Evolutionary conservation across 805 yeast species (phyloP).

Genomic region (Kodamaea laetipori): DNA sequence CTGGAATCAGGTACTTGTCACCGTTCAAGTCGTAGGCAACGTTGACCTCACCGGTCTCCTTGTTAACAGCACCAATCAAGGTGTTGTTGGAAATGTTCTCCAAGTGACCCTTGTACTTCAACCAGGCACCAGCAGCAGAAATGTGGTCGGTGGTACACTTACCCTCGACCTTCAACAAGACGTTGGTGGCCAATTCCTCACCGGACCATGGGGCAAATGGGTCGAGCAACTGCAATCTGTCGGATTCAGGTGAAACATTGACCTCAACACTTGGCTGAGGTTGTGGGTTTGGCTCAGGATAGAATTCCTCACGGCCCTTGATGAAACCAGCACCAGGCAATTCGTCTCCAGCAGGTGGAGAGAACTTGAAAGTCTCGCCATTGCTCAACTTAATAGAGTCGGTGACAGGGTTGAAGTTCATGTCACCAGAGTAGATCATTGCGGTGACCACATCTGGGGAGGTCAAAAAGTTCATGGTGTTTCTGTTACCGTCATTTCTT

Average conservation of each 20-base stretch:
- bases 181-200: constrained; percentile 72
- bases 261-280: constrained; percentile 62
- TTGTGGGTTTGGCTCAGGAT: constrained; percentile 70
- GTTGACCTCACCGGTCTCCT: constrained; percentile 96
- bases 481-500: constrained; percentile 97
- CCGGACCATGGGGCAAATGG: constrained; percentile 90
- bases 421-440: constrained; percentile 91
- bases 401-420: constrained; percentile 86
- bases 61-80: constrained; percentile 93
- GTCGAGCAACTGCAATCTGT: constrained; percentile 85
- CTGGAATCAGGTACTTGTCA: constrained; percentile 80
- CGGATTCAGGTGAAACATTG: constrained; percentile 82
- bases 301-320: constrained; percentile 71
- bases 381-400: constrained; percentile 74
- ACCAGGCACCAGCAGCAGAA: constrained; percentile 98
- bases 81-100: constrained; percentile 96
- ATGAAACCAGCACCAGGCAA: constrained; percentile 79
- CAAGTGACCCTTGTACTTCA: constrained; percentile 96
- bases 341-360: constrained; percentile 81
- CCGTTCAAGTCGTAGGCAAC: constrained; percentile 87
- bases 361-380: constrained; percentile 76
- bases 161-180: constrained; percentile 90
- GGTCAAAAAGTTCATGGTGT: constrained; percentile 96
- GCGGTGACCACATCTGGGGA: constrained; percentile 98
- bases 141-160: constrained; percentile 98